Evolutionary conservation across 2,329 filamentous ascomycete species (phyloP), one percentile per base, ranked within the genome.

Genomic region (Fusarium domesticum): DNA sequence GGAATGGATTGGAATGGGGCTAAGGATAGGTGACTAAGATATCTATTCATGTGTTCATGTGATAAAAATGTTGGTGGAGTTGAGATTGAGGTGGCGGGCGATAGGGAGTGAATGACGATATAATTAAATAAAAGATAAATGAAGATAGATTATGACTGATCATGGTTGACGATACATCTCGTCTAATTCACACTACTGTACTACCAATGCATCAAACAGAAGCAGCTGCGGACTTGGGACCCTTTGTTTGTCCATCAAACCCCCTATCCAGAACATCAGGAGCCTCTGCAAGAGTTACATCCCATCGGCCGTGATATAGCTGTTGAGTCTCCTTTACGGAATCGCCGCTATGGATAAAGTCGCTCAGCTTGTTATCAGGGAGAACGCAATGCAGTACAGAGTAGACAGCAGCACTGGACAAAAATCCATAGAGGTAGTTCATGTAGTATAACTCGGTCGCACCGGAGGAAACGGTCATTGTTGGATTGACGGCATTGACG

Each of bases 391-490:
- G 68, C 7, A 71, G 59, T 1, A 56, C 11, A 1, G 53, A 39
- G 33, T 64, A 69, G 1, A 68, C 55, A 2, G 60, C 3, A 1
- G 51, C 66, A 30, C 66, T 69, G 1, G 64, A 57, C 1, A 65
- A 28, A 19, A 70, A 68, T 0, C 68, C 68, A 8, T 70, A 70
- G 0, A 70, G 16, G 25, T 69, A 71, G 48, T 67, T 70, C 38
- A 70, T 52, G 47, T 62, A 62, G 47, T 70, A 71, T 1, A 71
- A 53, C 44, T 71, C 64, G 0, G 49, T 70, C 37, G 64, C 70
- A 4, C 65, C 68, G 6, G 62, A 58, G 0, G 65, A 54, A 0
- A 74, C 61, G 1, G 33, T 51, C 6, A 70, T 57, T 3, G 58
- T 58, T 0, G 16, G n/a, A 37, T 70, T 65, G 10, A 73, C 64